Conservation (phyloP, 306 rosid species). For the Abrus pulchellus region DNA sequence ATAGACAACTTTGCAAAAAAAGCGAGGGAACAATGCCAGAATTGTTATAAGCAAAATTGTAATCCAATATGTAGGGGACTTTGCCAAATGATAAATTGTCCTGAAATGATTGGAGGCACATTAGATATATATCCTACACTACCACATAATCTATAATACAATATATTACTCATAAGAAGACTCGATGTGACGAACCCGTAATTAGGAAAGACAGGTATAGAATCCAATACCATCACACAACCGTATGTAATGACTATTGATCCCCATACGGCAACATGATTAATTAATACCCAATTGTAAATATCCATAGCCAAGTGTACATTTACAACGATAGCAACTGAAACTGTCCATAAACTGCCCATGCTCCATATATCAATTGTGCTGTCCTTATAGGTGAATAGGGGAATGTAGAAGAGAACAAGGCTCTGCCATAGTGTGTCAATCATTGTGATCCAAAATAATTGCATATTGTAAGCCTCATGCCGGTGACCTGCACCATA, state of each 20-base stretch:
- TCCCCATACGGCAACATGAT: conserved; percentile 86
- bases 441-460: conserved; percentile 83
- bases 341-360: conserved; percentile 89
- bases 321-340: conserved; percentile 83
- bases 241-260: conserved; percentile 77
- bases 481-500: conserved; percentile 85
- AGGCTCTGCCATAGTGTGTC: conserved; percentile 97
- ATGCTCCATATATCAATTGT: conserved; percentile 86
- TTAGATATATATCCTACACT: conserved; percentile 44
- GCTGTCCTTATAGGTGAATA: conserved; percentile 73
- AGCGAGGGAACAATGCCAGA: conserved; percentile 82
- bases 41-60: conserved; percentile 68
- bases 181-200: conserved; percentile 68
- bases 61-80: conserved; percentile 72
- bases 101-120: conserved; percentile 53
- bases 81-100: conserved; percentile 74
- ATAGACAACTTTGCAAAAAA: conserved; percentile 62
- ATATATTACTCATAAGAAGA: conserved; percentile 5
- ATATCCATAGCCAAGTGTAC: conserved; percentile 89
- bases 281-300: conserved; percentile 66
- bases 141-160: conserved; percentile 9
- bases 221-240: conserved; percentile 78
- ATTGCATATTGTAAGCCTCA: conserved; percentile 76
- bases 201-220: conserved; percentile 75
- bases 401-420: conserved; percentile 74